Conservation (phyloP, 2,329 filamentous ascomycete genomes). For the Nemania bipapillata region DNA sequence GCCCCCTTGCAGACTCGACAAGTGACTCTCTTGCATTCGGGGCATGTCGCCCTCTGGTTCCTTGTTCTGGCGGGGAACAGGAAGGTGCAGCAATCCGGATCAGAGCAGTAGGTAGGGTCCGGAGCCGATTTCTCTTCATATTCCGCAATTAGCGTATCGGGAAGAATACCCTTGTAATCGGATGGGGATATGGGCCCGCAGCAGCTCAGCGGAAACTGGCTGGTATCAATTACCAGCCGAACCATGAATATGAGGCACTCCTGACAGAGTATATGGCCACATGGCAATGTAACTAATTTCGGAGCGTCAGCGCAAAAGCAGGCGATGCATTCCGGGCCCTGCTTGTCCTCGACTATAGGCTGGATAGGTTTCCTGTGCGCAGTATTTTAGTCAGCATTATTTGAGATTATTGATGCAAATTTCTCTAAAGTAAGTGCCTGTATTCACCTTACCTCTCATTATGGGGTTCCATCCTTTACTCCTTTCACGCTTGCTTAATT, state of each 20-base stretch:
- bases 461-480: too few species aligned
- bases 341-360: too few species aligned
- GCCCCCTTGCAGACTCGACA: not conserved
- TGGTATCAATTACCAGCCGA: not conserved
- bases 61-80: too few species aligned
- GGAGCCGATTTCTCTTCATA: not conserved
- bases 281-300: not conserved
- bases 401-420: too few species aligned
- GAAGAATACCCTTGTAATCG: not conserved
- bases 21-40: not conserved
- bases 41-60: too few species aligned
- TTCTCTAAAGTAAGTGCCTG: too few species aligned
- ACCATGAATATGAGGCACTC: not conserved
- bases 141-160: not conserved
- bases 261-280: not conserved
- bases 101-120: not conserved
- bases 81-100: not conserved
- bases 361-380: too few species aligned
- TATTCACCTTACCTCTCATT: too few species aligned
- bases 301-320: too few species aligned
- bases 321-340: too few species aligned
- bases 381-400: too few species aligned
- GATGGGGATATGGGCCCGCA: not conserved
- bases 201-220: not conserved
- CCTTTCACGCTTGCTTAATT: too few species aligned